Conservation (phyloP, 2,329 filamentous ascomycete genomes). For the Akanthomyces dipterigenus region DNA sequence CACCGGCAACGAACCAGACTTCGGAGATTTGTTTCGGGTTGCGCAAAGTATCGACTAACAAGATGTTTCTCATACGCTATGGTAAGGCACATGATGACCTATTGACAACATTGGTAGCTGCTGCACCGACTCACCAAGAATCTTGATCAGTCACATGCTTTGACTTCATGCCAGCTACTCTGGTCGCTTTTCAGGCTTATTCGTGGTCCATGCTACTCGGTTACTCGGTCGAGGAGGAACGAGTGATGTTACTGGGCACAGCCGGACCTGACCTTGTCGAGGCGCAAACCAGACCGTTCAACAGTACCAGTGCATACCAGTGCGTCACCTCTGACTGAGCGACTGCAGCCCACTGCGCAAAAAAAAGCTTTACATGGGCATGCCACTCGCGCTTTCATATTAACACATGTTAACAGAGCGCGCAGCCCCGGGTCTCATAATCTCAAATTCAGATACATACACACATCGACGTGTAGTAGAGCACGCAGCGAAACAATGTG, state of each 20-base stretch:
- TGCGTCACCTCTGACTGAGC: not conserved
- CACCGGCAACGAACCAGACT: not conserved
- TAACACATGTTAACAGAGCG: not conserved
- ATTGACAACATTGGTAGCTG: not conserved
- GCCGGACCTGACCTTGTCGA: not conserved
- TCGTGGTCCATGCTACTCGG: not conserved
- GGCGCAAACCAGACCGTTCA: not conserved
- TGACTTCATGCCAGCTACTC: not conserved
- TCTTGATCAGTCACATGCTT: not conserved
- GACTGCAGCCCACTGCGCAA: not conserved
- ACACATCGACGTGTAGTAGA: not conserved
- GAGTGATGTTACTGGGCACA: not conserved
- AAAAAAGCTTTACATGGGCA: not conserved
- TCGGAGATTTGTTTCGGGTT: not conserved
- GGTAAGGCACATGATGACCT: not conserved
- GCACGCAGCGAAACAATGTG: not conserved
- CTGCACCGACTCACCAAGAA: not conserved
- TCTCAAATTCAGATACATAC: no score
- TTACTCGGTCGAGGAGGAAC: not conserved
- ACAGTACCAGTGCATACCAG: not conserved
- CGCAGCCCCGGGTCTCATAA: not conserved
- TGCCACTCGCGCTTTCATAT: not conserved
- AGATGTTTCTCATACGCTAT: not conserved
- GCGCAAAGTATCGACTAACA: not conserved
- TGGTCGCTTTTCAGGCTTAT: not conserved